phyloP scores from a whole-genome alignment of 2,329 filamentous ascomycete species.

The Hortaea werneckii region DNA sequence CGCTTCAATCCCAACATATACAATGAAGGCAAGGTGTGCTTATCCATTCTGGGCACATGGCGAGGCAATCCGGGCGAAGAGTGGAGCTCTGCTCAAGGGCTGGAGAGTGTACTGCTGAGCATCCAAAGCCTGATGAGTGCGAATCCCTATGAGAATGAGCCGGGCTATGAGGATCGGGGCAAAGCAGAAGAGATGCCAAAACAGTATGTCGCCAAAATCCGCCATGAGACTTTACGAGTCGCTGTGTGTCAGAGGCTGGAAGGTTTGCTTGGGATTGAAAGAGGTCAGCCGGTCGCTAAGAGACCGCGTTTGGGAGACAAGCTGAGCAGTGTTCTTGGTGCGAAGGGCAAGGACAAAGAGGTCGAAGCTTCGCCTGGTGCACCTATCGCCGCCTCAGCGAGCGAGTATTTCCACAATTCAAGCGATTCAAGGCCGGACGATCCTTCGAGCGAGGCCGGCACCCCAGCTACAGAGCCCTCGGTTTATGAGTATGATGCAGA shows the following conservation, averaged over 20 bases:
- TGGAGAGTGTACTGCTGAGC: constrained; percentile 88
- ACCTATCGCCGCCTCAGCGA: no score
- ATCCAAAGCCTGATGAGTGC: constrained; percentile 93
- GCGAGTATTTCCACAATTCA: no score
- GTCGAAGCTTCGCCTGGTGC: neutral
- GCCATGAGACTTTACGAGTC: constrained; percentile 79
- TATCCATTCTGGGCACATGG: constrained; percentile 75
- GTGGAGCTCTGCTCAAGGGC: constrained; percentile 91
- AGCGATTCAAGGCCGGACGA: no score
- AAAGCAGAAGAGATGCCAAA: constrained; percentile 16
- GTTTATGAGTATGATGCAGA: constrained; percentile 33
- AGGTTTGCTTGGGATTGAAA: constrained; percentile 49
- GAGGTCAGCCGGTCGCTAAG: constrained; percentile 3
- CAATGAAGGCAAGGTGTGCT: constrained; percentile 77
- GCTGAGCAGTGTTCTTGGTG: neutral
- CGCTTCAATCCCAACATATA: constrained; percentile 98
- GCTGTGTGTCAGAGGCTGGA: constrained; percentile 81
- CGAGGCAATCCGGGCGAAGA: constrained; percentile 80
- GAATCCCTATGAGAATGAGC: constrained; percentile 86
- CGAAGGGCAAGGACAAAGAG: neutral
- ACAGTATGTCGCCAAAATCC: constrained; percentile 51
- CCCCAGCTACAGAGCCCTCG: constrained; percentile 12
- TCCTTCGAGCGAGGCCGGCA: constrained; percentile 5
- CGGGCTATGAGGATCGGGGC: constrained; percentile 66
- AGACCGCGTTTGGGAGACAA: constrained; percentile 1